Percentiles rank a stretch among this genome's conserved stretches.
phyloP scores from a whole-genome alignment of 345 rosid genomes.

The Noccaea bulbosa region DNA sequence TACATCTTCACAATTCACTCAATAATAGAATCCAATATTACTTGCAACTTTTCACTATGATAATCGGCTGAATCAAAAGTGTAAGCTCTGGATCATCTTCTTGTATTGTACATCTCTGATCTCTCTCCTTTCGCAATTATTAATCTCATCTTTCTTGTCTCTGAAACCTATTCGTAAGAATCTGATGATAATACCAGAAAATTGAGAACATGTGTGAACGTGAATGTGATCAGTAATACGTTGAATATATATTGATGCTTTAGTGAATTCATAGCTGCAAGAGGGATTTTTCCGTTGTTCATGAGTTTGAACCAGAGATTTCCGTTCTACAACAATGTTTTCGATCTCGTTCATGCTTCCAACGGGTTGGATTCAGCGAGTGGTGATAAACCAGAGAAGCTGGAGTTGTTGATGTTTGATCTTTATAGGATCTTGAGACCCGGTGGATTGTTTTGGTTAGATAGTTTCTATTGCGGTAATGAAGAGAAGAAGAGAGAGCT shows the following conservation, averaged over 20 bases:
- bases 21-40: too few species aligned
- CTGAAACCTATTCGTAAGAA: too few species aligned
- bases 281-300: conserved; percentile 86
- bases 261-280: conserved; percentile 79
- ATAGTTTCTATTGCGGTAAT: conserved; percentile 66
- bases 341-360: conserved; percentile 73
- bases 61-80: too few species aligned
- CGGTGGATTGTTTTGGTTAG: conserved; percentile 89
- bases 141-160: too few species aligned
- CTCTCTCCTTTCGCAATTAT: too few species aligned
- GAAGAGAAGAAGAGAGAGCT: conserved; percentile 72
- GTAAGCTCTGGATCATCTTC: too few species aligned
- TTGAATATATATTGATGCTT: conserved; percentile 79
- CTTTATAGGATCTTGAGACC: conserved; percentile 79
- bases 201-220: too few species aligned
- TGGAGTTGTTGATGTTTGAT: conserved; percentile 98
- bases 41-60: too few species aligned
- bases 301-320: conserved; percentile 89
- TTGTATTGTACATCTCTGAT: too few species aligned
- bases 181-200: too few species aligned
- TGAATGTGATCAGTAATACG: conserved; percentile 69
- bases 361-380: conserved; percentile 59
- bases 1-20: too few species aligned
- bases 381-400: conserved; percentile 65
- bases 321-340: conserved; percentile 88